Base-by-base conservation (phyloP, 139 green algal species). In the Nannochloris sp. region DNA sequence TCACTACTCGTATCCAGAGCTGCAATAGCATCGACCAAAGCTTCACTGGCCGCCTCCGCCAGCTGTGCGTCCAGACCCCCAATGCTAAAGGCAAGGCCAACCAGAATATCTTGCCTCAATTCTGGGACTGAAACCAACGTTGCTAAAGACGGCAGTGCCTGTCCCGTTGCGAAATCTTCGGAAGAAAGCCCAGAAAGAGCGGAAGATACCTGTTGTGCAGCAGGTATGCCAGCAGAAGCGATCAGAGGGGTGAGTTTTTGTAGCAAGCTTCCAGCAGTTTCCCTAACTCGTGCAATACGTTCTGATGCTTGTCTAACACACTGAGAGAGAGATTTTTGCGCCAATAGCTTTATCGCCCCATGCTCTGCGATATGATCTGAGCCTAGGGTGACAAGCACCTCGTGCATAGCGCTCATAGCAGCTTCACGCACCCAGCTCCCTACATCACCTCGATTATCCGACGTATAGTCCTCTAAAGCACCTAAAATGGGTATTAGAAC, bases 391-490 rank as follows among this genome's bases (percentile, higher is more conserved):
- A 29, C 23, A 32, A 85, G 51, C 24, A 82, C 23, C 1, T 4
- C 13, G 3, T 54, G 38, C 31, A 92, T 36, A 1, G 42, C 61
- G 19, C 74, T 55, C 77, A 97, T 94, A 12, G 88, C 85, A 6
- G 87, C 91, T 66, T 95, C 86, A 0, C 94, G 76, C 65, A 97
- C 89, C 88, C 88, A 96, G 68, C 82, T 92, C 27, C 95, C 95
- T 42, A 98, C 88, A 58, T 99, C 95, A 0, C 95, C 95, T 6
- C 90, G 78, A 68, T 95, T 92, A 80, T 99, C 95, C 6, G 79
- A 86, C 37, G 76, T 87, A 78, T 97, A 99, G 65, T 99, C 95
- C 13, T 83, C 72, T 61, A 95, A 54, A 3, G 76, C 77, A 10
- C 34, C 42, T 48, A 91, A 58, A 54, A 98, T 24, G 29, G 84